Evolutionary conservation across 148 eudicot genomes (phyloP).

Genomic region (Rhododendron simsii): DNA sequence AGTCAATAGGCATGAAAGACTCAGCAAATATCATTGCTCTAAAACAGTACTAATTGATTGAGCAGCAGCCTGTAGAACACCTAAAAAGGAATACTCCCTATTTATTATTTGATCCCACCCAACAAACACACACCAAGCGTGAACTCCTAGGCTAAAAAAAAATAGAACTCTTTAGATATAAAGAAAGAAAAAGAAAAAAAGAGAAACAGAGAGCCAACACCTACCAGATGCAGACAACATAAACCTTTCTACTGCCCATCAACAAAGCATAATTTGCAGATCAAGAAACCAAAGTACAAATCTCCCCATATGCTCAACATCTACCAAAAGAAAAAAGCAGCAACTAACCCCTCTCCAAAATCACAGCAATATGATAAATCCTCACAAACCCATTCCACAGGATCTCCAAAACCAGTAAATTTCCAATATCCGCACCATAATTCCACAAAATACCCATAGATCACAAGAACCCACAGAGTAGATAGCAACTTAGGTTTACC

Average conservation of each 20-base stretch:
- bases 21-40: neutral
- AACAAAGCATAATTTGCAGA: neutral
- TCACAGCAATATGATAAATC: neutral
- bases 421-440: neutral
- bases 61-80: neutral
- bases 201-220: neutral
- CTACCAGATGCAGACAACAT: neutral
- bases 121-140: neutral
- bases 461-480: neutral
- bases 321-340: neutral
- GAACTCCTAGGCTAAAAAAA: conserved; percentile 1
- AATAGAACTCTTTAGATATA: neutral
- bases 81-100: neutral
- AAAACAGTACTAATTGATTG: neutral
- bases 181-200: too few relatives aligned
- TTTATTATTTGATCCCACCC: neutral
- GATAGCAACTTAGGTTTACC: neutral
- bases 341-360: neutral
- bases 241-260: neutral
- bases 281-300: neutral
- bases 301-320: neutral
- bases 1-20: neutral
- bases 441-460: conserved; percentile 4
- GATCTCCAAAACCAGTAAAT: neutral
- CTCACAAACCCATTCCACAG: conserved; percentile 3